Percentiles rank a stretch among this genome's conserved stretches.
These are phyloP conservation scores for Plasmodium gonderi DNA, from an alignment of 169 alveolate genomes.

Conservation along the genomic window DNA sequence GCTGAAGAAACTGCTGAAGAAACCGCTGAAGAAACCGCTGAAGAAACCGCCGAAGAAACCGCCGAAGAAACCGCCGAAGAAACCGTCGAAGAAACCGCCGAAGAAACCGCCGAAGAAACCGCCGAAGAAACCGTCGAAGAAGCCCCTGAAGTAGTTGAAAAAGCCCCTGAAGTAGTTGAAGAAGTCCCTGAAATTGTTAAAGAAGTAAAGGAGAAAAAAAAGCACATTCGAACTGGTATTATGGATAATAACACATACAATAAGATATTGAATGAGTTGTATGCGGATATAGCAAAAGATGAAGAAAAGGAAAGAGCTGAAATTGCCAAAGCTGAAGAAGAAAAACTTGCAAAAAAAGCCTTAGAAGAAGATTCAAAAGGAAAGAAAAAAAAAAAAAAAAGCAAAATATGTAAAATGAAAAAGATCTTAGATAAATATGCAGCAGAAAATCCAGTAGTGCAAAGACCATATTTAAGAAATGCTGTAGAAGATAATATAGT, in stretches of 20 bases:
- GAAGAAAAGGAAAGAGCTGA: neutral
- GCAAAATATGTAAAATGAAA: neutral
- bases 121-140: neutral
- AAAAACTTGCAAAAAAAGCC: neutral
- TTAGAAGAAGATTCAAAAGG: neutral
- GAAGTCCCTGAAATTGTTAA: neutral
- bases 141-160: neutral
- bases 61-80: neutral
- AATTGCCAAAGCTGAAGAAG: neutral
- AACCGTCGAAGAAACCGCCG: neutral
- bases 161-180: neutral
- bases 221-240: neutral
- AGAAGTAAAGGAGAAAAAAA: neutral
- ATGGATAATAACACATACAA: neutral
- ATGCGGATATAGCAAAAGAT: neutral
- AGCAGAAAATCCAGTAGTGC: neutral
- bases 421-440: neutral
- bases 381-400: neutral
- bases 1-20: neutral
- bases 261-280: neutral
- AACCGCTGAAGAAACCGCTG: too few relatives aligned
- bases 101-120: neutral
- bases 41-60: neutral
- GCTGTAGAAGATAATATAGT: neutral
- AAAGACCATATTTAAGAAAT: neutral